Base-by-base conservation (phyloP, 1,284 basidiomycete genomes). In the Sphagnurus paluster region DNA sequence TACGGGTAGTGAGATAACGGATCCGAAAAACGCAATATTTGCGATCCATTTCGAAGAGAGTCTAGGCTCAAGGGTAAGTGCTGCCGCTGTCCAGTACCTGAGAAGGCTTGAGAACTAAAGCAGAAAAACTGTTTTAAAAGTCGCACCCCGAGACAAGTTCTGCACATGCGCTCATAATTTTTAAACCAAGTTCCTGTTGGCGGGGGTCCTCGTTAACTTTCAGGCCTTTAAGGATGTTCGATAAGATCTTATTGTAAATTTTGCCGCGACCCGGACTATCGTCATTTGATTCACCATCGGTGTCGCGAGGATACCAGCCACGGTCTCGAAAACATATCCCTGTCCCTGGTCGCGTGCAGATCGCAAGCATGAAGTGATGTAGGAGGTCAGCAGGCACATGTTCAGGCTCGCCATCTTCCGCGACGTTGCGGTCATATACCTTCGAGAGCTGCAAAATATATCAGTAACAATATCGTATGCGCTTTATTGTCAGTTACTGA, bases 261-360 rank as follows among this genome's bases (percentile, higher is more conserved):
- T 75, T 82, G 14, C 72, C 66, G 10, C 68, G 62, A 55, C 25
- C 62, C 66, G 30, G 7, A 26, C 11, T 11, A 6, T 26, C 11
- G 25, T 26, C 25, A 6, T 26, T 25, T 8, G 23, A 13, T 17
- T 73, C 72, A 1, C 56, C 60, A 3, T 74, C 70, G 1, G 66
- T 62, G 56, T 83, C 79, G 2, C 90, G 80, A 2, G 84, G 84
- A 59, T 97, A 98, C 94, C 94, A 98, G 1, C 93, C 94, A 11
- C 81, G 77, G 61, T 96, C 93, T 38, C 74, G 79, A 67, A 96
- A 98, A 62, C 93, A 97, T 17, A 98, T 74, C 0, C 94, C 95
- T 14, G 76, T 71, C 0, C 92, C 92, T 0, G 90, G 90, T 20
- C 81, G 82, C 0, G 90, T 88, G 56, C 88, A 91, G n/a, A 93